Conservation (phyloP, 345 rosid species). For the Acer negundo region DNA sequence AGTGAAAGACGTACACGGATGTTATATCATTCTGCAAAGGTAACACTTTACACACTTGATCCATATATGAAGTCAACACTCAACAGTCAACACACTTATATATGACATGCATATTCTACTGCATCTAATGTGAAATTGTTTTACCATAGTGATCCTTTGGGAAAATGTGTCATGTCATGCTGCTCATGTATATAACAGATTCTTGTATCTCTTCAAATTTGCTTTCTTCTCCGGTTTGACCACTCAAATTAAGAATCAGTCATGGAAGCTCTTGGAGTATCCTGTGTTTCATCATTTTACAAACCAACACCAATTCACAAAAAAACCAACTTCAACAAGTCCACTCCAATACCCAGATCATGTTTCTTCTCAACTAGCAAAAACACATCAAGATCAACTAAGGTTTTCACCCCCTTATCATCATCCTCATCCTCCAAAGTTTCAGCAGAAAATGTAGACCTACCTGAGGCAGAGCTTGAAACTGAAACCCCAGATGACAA, state of each 20-base stretch:
- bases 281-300: conserved; percentile 28
- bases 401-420: conserved; percentile 36
- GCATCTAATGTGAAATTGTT: no score
- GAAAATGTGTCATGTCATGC: no score
- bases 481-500: conserved; percentile 30
- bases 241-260: not conserved
- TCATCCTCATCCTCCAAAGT: conserved; percentile 12
- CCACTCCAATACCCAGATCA: conserved; percentile 15
- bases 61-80: no score
- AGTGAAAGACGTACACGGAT: no score
- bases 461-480: conserved; percentile 33
- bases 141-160: no score
- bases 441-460: conserved; percentile 23
- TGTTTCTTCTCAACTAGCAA: conserved; percentile 1
- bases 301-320: conserved; percentile 1
- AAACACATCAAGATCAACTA: conserved; percentile 23
- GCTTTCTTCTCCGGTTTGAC: no score
- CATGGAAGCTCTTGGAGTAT: conserved; percentile 47
- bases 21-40: no score
- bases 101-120: no score
- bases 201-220: no score
- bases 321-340: conserved; percentile 24
- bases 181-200: no score
- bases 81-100: no score
- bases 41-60: no score